Percentiles rank a stretch among this genome's conserved stretches.
These are phyloP conservation scores for Xenoacremonium recifei DNA, from an alignment of 2,329 filamentous ascomycete species.

Conservation along the genomic window DNA sequence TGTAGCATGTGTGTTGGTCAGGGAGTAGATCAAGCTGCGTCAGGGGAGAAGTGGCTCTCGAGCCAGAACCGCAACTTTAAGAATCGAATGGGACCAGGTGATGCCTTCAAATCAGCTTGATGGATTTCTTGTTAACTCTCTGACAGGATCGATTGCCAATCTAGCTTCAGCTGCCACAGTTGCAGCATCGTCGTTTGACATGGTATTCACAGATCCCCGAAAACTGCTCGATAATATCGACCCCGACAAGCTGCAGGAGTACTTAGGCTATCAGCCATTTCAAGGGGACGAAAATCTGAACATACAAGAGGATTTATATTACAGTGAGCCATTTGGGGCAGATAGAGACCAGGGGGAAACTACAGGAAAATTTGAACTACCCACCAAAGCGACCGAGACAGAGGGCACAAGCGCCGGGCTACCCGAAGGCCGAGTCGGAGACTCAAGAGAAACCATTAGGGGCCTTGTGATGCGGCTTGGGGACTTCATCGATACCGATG, in stretches of 20 bases:
- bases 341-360: background rate
- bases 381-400: no score
- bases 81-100: constrained; percentile 37
- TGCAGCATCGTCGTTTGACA: background rate
- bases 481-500: constrained; percentile 45
- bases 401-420: no score
- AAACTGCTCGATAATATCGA: background rate
- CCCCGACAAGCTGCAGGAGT: background rate
- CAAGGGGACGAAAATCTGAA: background rate
- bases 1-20: constrained; percentile 43
- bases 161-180: background rate
- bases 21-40: constrained; percentile 35
- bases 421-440: background rate
- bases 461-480: constrained; percentile 39
- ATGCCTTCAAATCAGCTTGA: background rate
- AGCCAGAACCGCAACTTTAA: constrained; percentile 44
- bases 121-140: background rate
- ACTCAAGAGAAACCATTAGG: constrained; percentile 16
- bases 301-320: background rate
- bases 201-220: background rate
- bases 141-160: background rate
- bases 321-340: background rate
- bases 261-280: background rate
- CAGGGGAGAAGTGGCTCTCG: constrained; percentile 41
- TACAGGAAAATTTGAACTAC: no score